Percentiles rank a stretch among this genome's conserved stretches.
Conservation (phyloP, 1,284 basidiomycete species). For the Waitea zeae region DNA sequence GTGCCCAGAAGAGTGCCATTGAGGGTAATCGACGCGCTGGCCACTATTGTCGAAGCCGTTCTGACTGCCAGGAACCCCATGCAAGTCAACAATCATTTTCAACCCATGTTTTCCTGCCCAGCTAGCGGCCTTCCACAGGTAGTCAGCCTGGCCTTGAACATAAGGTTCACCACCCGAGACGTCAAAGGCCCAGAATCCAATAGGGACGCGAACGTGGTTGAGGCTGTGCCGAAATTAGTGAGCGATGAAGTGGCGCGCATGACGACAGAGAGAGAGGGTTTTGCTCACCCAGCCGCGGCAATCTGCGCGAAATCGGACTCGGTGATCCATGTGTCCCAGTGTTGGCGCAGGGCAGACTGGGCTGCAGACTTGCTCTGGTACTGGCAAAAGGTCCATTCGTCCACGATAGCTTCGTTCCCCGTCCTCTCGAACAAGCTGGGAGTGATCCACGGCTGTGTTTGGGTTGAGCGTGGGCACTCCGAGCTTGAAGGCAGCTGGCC, state of each 20-base stretch:
- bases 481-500: not conserved
- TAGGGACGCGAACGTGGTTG: conserved; percentile 77
- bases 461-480: not conserved
- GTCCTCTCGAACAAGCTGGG: conserved; percentile 78
- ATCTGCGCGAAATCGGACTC: conserved; percentile 61
- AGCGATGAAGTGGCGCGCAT: conserved; percentile 6
- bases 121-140: conserved; percentile 51
- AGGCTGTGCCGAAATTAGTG: conserved; percentile 23
- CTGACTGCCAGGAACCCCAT: conserved; percentile 75
- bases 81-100: conserved; percentile 72
- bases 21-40: conserved; percentile 37
- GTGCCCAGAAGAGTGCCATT: conserved; percentile 52
- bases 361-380: conserved; percentile 36
- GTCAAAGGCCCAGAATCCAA: conserved; percentile 89
- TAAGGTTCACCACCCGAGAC: conserved; percentile 69
- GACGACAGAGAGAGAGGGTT: conserved; percentile 10
- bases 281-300: conserved; percentile 47
- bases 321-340: conserved; percentile 76
- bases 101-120: conserved; percentile 69
- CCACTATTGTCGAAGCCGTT: conserved; percentile 88
- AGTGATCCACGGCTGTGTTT: conserved; percentile 60
- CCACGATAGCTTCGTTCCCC: conserved; percentile 47
- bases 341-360: conserved; percentile 29
- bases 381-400: conserved; percentile 78
- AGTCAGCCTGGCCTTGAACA: conserved; percentile 64